Base-by-base conservation (phyloP, 257 asterid genomes). In the Solanum sitiens region DNA sequence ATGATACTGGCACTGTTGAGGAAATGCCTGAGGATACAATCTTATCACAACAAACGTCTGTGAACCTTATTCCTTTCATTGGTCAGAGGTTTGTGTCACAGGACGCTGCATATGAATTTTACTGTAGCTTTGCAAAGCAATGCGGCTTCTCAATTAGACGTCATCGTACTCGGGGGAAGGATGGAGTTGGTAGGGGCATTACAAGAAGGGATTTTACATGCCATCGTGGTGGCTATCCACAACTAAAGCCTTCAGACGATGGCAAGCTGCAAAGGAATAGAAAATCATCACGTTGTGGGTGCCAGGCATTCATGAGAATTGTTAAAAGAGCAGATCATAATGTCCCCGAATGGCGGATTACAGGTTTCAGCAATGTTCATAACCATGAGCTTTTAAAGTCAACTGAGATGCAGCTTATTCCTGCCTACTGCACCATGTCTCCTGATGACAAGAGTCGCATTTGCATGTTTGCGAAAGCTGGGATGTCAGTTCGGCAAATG, bases 201-300 rank as follows among this genome's bases (percentile, higher is more conserved):
- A 97, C 98, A 0, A 91, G 99, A 91, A 98, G 99, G 56, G 96
- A 97, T 91, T 97, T 97, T 82, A 98, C 96, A 67, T 97, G 99
- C 92, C 99, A 97, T 83, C 99, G 99, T 16, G 98, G 99, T 2
- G 99, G 99, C 16, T 96, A 94, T 91, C 96, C 99, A 61, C 99
- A 98, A 21, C 88, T 89, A 53, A 97, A 97, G 91, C 80, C 93
- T n/a, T 91, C 94, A 61, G 91, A 47, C 70, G 98, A 93, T 73
- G 94, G 90, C 77, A 97, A 96, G 89, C 96, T 98, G 37, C 99
- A 96, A 71, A 92, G 99, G 90, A 96, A 96, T 87, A 87, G 99
- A 67, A 97, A 97, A 88, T 97, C 99, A 18, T 97, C 99, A 11
- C 90, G 98, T 71, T 97, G 99, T 91, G 99, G 99, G 68, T 97